Conservation (phyloP, 2,329 filamentous ascomycete genomes). For the Stachybotrys chlorohalonatus region DNA sequence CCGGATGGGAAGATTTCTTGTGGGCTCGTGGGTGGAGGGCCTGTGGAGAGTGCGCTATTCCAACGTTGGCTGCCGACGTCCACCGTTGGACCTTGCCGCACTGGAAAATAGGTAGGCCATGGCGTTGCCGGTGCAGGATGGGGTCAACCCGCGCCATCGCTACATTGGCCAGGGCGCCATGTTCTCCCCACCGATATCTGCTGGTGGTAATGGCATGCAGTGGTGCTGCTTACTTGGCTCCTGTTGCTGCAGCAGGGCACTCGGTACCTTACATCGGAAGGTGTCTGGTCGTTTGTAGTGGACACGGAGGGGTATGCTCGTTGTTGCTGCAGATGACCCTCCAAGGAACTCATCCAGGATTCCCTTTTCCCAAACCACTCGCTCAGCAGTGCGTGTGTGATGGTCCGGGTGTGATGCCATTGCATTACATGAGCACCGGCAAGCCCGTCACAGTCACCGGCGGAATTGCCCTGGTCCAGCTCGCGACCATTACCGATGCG, state of each 20-base stretch:
- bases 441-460: background rate
- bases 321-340: no score
- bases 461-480: background rate
- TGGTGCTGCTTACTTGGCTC: no score
- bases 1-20: background rate
- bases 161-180: background rate
- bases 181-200: background rate
- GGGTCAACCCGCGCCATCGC: background rate
- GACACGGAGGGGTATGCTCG: no score
- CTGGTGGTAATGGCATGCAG: no score
- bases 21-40: background rate
- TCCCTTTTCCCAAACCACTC: no score
- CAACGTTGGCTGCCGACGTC: background rate
- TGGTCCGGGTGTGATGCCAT: no score
- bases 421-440: background rate
- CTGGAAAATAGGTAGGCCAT: background rate
- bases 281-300: no score
- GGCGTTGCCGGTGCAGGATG: background rate
- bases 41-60: background rate
- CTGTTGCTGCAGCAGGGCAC: no score
- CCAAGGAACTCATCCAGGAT: no score
- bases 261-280: no score
- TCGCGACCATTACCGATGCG: background rate
- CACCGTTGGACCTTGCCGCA: background rate
- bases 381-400: no score